Percentiles rank a stretch among this genome's conserved stretches.
Conservation (phyloP, 192 early-diverging fungal genomes). For the Mortierella alpina region DNA sequence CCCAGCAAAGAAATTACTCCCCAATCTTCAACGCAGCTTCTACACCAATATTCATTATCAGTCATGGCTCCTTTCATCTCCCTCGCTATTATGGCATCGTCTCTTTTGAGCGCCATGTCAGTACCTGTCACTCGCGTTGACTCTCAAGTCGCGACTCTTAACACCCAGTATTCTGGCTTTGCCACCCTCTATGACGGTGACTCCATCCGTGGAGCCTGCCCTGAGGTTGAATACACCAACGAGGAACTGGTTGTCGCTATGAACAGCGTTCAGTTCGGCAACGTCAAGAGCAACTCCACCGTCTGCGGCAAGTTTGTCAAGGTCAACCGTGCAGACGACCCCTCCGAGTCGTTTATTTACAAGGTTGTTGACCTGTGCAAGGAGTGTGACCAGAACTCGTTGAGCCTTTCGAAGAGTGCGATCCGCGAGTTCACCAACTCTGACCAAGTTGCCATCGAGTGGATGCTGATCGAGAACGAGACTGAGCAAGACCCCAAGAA, state of each 20-base stretch:
- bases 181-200: constrained; percentile 14
- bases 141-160: neutral
- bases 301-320: constrained; percentile 38
- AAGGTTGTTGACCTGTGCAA: constrained; percentile 35
- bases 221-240: constrained; percentile 30
- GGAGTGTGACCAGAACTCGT: neutral
- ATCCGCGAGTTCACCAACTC: constrained; percentile 11
- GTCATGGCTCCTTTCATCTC: constrained; percentile 3
- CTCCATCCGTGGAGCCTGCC: constrained; percentile 18
- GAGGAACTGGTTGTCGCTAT: constrained; percentile 34
- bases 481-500: neutral
- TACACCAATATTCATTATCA: neutral
- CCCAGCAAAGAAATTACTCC: too few relatives aligned
- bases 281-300: neutral
- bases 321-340: constrained; percentile 11
- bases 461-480: constrained; percentile 16
- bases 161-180: constrained; percentile 16
- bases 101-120: constrained; percentile 13
- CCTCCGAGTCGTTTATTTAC: constrained; percentile 9
- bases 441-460: constrained; percentile 13
- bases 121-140: neutral
- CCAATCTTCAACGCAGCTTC: too few relatives aligned
- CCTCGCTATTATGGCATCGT: constrained; percentile 1
- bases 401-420: constrained; percentile 4
- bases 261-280: constrained; percentile 19